phyloP scores from a whole-genome alignment of 768 basidiomycete genomes.

The Boletus tomentosulus region DNA sequence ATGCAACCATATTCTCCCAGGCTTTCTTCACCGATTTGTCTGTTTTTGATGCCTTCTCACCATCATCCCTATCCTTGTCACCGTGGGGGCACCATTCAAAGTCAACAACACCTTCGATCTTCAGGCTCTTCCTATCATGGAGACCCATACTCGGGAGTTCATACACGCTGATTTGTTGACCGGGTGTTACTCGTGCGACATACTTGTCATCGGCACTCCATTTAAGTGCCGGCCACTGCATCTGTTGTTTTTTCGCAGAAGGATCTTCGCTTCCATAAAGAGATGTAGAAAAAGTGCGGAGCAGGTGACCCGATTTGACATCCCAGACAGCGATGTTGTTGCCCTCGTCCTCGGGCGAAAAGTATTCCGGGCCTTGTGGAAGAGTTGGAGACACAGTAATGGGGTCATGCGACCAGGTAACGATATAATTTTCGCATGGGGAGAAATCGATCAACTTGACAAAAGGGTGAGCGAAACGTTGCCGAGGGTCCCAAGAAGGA shows the following conservation, averaged over 20 bases:
- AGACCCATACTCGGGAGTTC: constrained; percentile 93
- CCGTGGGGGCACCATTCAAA: constrained; percentile 98
- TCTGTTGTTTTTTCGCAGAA: constrained; percentile 62
- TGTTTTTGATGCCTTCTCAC: constrained; percentile 38
- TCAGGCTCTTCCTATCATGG: constrained; percentile 93
- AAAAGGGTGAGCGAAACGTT: constrained; percentile 91
- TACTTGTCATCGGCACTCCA: constrained; percentile 98
- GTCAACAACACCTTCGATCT: constrained; percentile 95
- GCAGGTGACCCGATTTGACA: constrained; percentile 85
- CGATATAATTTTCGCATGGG: constrained; percentile 91
- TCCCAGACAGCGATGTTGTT: constrained; percentile 99
- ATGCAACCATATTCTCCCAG: constrained; percentile 90
- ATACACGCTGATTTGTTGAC: constrained; percentile 93
- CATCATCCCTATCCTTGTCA: constrained; percentile 81
- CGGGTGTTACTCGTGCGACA: constrained; percentile 83
- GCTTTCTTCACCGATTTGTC: constrained; percentile 56
- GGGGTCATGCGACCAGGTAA: constrained; percentile 96
- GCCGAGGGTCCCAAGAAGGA: constrained; percentile 79
- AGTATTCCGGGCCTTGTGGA: constrained; percentile 76
- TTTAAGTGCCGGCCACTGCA: constrained; percentile 94
- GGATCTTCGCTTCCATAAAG: constrained; percentile 54
- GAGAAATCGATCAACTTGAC: constrained; percentile 97
- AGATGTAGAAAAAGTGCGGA: constrained; percentile 84
- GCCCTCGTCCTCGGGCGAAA: constrained; percentile 93
- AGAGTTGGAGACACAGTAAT: constrained; percentile 82